These are phyloP conservation scores for Lasiodiplodia sp. DNA, from an alignment of 2,329 filamentous ascomycete species.

Conservation along the genomic window DNA sequence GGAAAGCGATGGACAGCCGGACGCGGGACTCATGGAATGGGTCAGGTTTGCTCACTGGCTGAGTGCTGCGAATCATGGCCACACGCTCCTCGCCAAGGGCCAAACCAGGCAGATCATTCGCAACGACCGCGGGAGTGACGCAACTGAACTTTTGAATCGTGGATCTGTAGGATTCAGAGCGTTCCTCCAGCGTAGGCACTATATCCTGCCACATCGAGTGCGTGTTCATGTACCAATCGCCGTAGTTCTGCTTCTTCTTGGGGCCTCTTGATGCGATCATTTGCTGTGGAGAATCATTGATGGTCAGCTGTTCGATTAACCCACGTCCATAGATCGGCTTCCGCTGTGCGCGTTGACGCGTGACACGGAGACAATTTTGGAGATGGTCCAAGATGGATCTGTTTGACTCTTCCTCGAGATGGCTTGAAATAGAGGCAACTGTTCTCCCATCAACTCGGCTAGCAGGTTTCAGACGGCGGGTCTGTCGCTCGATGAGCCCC, in stretches of 20 bases:
- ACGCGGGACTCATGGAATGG: conserved; percentile 95
- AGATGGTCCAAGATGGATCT: conserved; percentile 66
- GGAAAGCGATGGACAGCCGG: conserved; percentile 93
- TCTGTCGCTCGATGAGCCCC: conserved; percentile 76
- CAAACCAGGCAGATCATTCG: conserved; percentile 75
- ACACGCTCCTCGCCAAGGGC: conserved; percentile 66
- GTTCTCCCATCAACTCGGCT: conserved; percentile 69
- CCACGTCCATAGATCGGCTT: conserved; percentile 82
- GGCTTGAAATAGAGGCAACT: conserved; percentile 72
- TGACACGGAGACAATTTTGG: conserved; percentile 81
- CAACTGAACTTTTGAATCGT: conserved; percentile 89
- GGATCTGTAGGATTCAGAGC: conserved; percentile 74
- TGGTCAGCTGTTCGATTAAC: conserved; percentile 76
- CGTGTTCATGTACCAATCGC: conserved; percentile 78
- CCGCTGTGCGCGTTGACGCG: conserved; percentile 80
- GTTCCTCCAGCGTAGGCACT: conserved; percentile 76
- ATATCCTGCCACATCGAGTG: conserved; percentile 70
- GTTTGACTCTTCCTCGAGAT: conserved; percentile 69
- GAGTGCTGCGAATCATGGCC: conserved; percentile 63
- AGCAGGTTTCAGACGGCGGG: conserved; percentile 60
- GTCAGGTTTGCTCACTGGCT: conserved; percentile 58
- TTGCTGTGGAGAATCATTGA: conserved; percentile 53
- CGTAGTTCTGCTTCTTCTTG: conserved; percentile 24
- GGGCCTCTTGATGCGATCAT: conserved; percentile 16
- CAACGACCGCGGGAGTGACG: conserved; percentile 87